Evolutionary conservation across 2,329 filamentous ascomycete genomes (phyloP), one percentile per base, ranked within the genome.

Genomic region (Ambrosiella xylebori): DNA sequence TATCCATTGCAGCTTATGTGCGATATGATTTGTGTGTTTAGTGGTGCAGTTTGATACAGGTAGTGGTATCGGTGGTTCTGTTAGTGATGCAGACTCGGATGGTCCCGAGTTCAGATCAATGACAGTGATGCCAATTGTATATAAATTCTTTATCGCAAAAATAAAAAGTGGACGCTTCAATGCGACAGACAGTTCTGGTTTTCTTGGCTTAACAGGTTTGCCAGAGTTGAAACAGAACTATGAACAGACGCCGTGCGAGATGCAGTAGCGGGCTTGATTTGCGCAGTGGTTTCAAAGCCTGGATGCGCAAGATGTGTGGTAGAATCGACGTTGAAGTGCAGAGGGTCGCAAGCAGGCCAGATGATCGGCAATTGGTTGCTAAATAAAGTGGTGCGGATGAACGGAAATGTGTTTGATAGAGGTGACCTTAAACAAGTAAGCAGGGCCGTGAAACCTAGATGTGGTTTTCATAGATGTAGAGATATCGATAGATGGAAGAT

Each of bases 1-100:
- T 83, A 71, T 91, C 87, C 87, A 91, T 91, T 47, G 11, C 44
- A 27, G 44, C 19, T 8, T 47, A 47, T n/a, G 44, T 8, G n/a
- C 7, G 11, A 2, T 47, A 17, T 13, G 11, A 15, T 13, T 47
- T 13, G 11, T 47, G 44, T 12, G 44, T 8, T 8, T 8, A 17
- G 44, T 47, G 12, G 19, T 15, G n/a, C 3, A 47, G n/a, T 13
- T 2, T 15, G 44, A 47, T 3, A 17, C 44, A 2, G 8, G 19
- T 15, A 17, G n/a, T 13, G 44, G 7, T 15, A 17, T 47, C 27
- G n/a, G 44, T 47, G 19, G 44, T 47, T 13, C 44, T 47, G n/a
- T 47, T 1, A 17, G n/a, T 8, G n/a, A 47, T 47, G 44, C 7
- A 47, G 44, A n/a, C 44, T 47, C n/a, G n/a, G n/a, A 47, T 47